Evolutionary conservation across 2,329 filamentous ascomycete species (phyloP), one percentile per base, ranked within the genome.

Genomic region (Colletotrichum acutatum): DNA sequence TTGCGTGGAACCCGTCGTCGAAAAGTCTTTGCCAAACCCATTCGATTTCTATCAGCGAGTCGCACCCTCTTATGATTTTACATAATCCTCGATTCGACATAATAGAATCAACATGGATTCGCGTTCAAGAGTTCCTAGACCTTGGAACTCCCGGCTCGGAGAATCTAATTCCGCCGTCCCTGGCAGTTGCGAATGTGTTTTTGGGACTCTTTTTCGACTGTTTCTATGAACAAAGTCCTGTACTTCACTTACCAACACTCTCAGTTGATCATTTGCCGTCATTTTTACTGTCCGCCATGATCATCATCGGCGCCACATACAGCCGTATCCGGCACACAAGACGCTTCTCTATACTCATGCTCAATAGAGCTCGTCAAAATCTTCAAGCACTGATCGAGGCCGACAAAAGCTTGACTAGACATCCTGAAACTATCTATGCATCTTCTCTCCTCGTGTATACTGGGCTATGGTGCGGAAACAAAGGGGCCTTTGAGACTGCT

Each of bases 381-480:
- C 63, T 71, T 3, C 58, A 71, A 0, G 30, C 14, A 14, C 14
- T 53, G 24, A 49, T 71, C 16, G 63, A 61, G 14, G 42, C 19
- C 16, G 63, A 61, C 19, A 56, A 49, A 26, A 22, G n/a, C 12
- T 6, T 71, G 19, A 62, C 63, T 1, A 49, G 68, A 28, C 14
- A 67, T 19, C 24, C 49, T 14, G 5, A 62, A 22, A 24, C 32
- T 9, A 37, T 71, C 3, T 71, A 71, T 11, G 62, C 68, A 6
- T 67, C 54, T 11, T 57, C 68, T 12, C 58, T 71, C 4, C 42
- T 70, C 30, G 42, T 54, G 22, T 60, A 71, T n/a, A 22, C 34
- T 14, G 68, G 63, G n/a, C 46, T 71, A 5, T 71, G 68, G 68
- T 67, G 68, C 32, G 68, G 63, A 11, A 71, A 71, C 49, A 71